Conservation (phyloP, 2,329 filamentous ascomycete species). For the Ceratocystis cacaofunesta region DNA sequence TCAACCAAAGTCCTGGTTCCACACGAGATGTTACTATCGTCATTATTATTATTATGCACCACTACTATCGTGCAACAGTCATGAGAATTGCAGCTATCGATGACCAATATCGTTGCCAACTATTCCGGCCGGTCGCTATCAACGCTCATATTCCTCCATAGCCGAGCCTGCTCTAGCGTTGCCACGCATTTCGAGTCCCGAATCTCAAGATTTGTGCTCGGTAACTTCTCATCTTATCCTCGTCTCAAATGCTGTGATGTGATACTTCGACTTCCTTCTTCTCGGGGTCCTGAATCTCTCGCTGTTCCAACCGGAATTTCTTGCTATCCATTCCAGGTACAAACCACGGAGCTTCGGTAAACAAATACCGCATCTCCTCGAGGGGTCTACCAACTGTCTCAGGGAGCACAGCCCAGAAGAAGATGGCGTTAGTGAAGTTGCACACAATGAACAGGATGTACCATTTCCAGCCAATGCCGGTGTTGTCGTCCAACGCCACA, state of each 20-base stretch:
- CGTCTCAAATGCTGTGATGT: conserved; percentile 1
- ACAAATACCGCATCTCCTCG: conserved; percentile 54
- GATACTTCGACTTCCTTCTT: conserved; percentile 24
- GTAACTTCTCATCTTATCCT: background rate
- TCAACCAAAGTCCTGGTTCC: background rate
- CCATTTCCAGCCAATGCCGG: conserved; percentile 32
- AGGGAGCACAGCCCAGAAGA: conserved; percentile 50
- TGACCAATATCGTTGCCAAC: background rate
- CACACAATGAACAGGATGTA: conserved; percentile 38
- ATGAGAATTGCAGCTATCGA: background rate
- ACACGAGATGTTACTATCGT: background rate
- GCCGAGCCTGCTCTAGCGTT: background rate
- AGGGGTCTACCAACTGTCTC: conserved; percentile 50
- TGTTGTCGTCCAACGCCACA: conserved; percentile 31
- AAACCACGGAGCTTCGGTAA: conserved; percentile 49
- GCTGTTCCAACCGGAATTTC: conserved; percentile 30
- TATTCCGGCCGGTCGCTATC: background rate
- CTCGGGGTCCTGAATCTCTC: conserved; percentile 45
- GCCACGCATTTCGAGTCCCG: background rate
- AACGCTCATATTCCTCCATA: background rate
- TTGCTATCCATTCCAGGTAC: conserved; percentile 41
- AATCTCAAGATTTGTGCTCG: no score
- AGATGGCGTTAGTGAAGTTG: conserved; percentile 37
- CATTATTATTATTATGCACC: conserved; percentile 1
- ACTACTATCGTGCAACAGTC: background rate